phyloP scores from a whole-genome alignment of 495 filamentous ascomycete genomes.

The Penicillium ochrochloron region DNA sequence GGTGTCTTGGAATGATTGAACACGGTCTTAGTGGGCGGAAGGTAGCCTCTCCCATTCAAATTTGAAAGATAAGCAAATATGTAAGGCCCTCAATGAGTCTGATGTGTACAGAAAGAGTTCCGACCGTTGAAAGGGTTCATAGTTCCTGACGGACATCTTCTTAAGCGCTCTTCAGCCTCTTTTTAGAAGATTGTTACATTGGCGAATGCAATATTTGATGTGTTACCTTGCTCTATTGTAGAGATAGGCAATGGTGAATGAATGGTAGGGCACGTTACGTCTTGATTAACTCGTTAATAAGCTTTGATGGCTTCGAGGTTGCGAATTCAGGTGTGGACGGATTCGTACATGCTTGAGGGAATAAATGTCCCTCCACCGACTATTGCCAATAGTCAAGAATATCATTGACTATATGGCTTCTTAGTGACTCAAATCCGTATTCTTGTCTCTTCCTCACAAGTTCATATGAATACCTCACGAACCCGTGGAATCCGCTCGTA shows the following conservation, averaged over 20 bases:
- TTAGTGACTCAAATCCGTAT: not conserved
- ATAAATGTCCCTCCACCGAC: not conserved
- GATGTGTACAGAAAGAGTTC: too few relatives aligned
- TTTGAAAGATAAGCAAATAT: not conserved
- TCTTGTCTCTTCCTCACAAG: not conserved
- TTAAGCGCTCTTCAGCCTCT: not conserved
- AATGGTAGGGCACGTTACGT: not conserved
- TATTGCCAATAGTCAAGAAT: slow-evolving; percentile 1
- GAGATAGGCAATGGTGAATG: not conserved
- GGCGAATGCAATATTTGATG: not conserved
- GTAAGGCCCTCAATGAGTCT: too few relatives aligned
- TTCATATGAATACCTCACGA: not conserved
- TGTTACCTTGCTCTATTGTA: not conserved
- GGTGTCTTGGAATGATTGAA: not conserved
- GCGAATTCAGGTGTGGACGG: not conserved
- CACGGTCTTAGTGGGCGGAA: not conserved
- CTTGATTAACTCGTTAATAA: not conserved
- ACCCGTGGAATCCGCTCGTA: not conserved
- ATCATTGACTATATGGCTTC: not conserved
- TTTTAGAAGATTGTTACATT: too few relatives aligned
- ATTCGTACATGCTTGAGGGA: not conserved
- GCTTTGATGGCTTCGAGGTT: not conserved
- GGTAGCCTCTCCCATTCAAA: not conserved
- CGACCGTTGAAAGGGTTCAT: not conserved
- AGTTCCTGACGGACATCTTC: not conserved